A percentile compares a stretch with the other conserved stretches of the same genome.
Evolutionary conservation across 768 basidiomycete species (phyloP).

Genomic region (Scleroderma bovista): DNA sequence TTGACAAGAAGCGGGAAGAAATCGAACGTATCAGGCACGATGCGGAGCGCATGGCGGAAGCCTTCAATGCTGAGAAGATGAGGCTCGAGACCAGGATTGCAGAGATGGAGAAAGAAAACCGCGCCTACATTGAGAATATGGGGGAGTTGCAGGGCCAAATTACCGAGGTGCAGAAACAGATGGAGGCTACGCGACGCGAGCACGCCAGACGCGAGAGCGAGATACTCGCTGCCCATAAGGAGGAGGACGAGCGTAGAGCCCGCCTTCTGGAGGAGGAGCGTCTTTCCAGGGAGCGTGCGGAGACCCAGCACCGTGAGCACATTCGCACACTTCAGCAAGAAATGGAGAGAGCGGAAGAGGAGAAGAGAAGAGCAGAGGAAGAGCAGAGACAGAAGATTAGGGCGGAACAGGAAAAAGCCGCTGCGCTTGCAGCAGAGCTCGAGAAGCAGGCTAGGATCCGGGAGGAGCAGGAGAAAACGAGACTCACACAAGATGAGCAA

Average conservation of each 20-base stretch:
- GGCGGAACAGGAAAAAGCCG: slow-evolving; percentile 25
- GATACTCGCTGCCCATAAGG: slow-evolving; percentile 18
- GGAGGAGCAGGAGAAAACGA: slow-evolving; percentile 22
- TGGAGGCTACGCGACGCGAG: slow-evolving; percentile 23
- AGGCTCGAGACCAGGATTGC: slow-evolving; percentile 25
- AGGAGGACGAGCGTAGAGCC: slow-evolving; percentile 25
- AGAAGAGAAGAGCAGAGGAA: slow-evolving; percentile 13
- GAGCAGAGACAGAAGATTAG: slow-evolving; percentile 24
- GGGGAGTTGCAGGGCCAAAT: slow-evolving; percentile 25
- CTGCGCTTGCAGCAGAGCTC: slow-evolving; percentile 25
- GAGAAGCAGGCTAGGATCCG: slow-evolving; percentile 19
- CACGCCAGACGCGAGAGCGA: slow-evolving; percentile 25
- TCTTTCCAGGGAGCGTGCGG: slow-evolving; percentile 20
- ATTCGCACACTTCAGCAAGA: slow-evolving; percentile 22
- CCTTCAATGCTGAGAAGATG: slow-evolving; percentile 34
- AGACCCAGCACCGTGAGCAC: slow-evolving; percentile 26
- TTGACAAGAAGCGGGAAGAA: slow-evolving; percentile 38
- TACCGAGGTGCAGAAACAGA: slow-evolving; percentile 19
- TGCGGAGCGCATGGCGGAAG: slow-evolving; percentile 34
- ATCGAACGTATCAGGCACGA: slow-evolving; percentile 38
- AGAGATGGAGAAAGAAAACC: slow-evolving; percentile 23
- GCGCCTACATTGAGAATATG: slow-evolving; percentile 11
- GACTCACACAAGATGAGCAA: slow-evolving; percentile 19
- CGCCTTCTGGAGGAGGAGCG: slow-evolving; percentile 29
- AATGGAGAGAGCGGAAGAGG: slow-evolving; percentile 20